phyloP scores from a whole-genome alignment of 2,329 filamentous ascomycete genomes.

The Mycogone perniciosa region DNA sequence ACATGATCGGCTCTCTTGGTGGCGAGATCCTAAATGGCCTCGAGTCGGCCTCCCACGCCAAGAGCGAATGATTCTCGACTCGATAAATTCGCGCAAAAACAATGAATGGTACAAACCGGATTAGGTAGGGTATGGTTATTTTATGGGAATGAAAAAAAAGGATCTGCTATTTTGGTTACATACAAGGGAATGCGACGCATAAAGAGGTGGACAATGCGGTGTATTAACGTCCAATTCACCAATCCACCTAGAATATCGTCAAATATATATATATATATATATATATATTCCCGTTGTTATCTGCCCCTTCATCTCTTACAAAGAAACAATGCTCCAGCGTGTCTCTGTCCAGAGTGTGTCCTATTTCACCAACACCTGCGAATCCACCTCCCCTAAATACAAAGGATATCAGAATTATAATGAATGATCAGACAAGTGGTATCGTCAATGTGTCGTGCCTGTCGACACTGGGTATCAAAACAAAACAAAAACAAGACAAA shows the following conservation, averaged over 20 bases:
- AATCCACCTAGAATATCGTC: not conserved
- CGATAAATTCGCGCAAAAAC: not conserved
- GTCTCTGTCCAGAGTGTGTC: no score
- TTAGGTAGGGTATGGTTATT: no score
- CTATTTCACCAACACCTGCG: not conserved
- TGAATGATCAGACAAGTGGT: conserved; percentile 6
- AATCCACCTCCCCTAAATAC: not conserved
- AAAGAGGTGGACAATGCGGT: no score
- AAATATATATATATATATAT: conserved; percentile 1
- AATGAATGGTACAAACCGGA: not conserved
- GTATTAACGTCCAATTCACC: no score
- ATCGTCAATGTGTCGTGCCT: conserved; percentile 10
- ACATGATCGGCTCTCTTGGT: conserved; percentile 46
- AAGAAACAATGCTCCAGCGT: not conserved
- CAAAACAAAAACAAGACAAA: conserved; percentile 2
- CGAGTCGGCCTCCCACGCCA: conserved; percentile 32
- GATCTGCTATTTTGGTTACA: no score
- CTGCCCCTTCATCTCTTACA: not conserved
- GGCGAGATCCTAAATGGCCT: conserved; percentile 43
- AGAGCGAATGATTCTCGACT: conserved; percentile 31
- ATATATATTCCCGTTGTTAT: not conserved
- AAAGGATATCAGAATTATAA: conserved; percentile 5
- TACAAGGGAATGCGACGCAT: no score
- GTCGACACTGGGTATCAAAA: conserved; percentile 14
- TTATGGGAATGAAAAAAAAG: not conserved